Evolutionary conservation across 768 basidiomycete genomes (phyloP), one percentile per base, ranked within the genome.

Genomic region (Mycena galopus): DNA sequence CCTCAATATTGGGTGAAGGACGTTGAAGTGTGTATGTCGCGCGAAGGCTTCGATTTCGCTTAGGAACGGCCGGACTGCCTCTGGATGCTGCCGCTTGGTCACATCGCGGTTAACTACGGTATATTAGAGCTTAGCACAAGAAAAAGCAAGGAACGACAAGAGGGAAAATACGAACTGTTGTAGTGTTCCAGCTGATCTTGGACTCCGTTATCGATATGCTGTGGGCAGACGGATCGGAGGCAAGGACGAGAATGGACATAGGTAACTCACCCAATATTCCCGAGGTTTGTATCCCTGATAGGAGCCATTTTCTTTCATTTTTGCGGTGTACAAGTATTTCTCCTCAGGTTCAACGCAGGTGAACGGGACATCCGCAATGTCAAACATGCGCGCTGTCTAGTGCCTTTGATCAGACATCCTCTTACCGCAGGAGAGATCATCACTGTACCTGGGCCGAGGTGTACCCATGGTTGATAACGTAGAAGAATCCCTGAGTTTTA

Each of bases 181-280:
- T 93, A 92, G 61, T 88, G 83, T 75, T 93, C 91, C 21, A 92
- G 74, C 73, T 92, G 90, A 76, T 93, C 92, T 21, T 80, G 85
- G 29, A 93, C 88, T 8, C 91, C 92, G 14, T 85, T 86, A 47
- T 88, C 89, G 55, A 92, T 88, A 59, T 89, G 88, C 91, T 93
- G 64, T 27, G 5, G 23, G 29, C 32, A 25, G 42, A 33, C 50
- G 17, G 29, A 35, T 44, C 0, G 23, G 47, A 8, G 12, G n/a
- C 25, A 10, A 39, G 12, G 4, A 37, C 19, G 58, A 21, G 17
- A n/a, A 35, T n/a, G 37, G 21, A 23, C 25, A 16, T 37, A 21
- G 11, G 16, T 8, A 2, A 75, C 81, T 10, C 73, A 89, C 90
- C 89, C 89, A 91, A 61, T 86, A 87, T 67, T 87, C 82, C 12